Evolutionary conservation across 2,329 filamentous ascomycete genomes (phyloP).

Genomic region (Knufia fluminis): DNA sequence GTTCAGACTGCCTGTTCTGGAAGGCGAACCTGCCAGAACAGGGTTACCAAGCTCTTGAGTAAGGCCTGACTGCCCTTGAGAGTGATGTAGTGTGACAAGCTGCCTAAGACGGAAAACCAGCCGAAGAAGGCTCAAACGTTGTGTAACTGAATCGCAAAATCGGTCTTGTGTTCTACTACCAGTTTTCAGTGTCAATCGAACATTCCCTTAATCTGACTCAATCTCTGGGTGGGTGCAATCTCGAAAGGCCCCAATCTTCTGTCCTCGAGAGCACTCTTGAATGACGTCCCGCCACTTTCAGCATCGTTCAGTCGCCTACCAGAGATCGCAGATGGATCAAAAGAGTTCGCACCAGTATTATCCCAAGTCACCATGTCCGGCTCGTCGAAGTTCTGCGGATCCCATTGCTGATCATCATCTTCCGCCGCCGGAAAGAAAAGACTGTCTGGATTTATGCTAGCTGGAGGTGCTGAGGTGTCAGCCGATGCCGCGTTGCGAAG

Average conservation of each 20-base stretch:
- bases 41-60: no score
- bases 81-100: no score
- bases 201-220: slow-evolving; percentile 39
- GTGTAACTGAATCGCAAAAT: no score
- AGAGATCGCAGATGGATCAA: slow-evolving; percentile 26
- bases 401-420: slow-evolving; percentile 49
- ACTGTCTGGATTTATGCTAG: slow-evolving; percentile 45
- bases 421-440: slow-evolving; percentile 52
- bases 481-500: background rate
- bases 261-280: slow-evolving; percentile 12
- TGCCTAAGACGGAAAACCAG: no score
- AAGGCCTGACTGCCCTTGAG: no score
- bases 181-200: slow-evolving; percentile 38
- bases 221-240: slow-evolving; percentile 39
- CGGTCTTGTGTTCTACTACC: no score
- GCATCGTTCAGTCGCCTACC: slow-evolving; percentile 28
- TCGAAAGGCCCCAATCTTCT: slow-evolving; percentile 24
- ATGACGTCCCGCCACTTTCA: slow-evolving; percentile 24
- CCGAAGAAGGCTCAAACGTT: no score
- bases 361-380: slow-evolving; percentile 37
- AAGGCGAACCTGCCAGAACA: no score
- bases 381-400: slow-evolving; percentile 47
- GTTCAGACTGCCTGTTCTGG: no score
- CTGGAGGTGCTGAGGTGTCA: slow-evolving; percentile 28
- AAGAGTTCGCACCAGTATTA: slow-evolving; percentile 52